phyloP scores from a whole-genome alignment of 176 grass and related monocot genomes.

The Oryza meyeriana region DNA sequence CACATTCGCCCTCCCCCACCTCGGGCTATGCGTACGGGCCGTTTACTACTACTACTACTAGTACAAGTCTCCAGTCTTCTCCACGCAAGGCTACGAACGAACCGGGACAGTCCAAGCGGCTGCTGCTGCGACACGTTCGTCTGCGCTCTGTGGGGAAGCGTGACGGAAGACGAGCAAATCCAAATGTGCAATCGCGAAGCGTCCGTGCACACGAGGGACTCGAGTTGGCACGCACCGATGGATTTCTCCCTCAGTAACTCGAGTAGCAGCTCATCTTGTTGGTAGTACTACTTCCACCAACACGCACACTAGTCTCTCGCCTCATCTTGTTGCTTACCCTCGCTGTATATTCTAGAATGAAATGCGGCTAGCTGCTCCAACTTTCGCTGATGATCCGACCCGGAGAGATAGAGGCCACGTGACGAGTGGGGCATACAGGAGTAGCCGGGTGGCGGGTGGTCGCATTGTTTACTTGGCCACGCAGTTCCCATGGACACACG shows the following conservation, averaged over 20 bases:
- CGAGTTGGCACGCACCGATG: neutral
- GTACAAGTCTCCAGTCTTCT: too few species aligned
- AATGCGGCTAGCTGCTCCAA: neutral
- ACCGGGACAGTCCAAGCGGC: too few species aligned
- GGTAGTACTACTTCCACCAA: too few species aligned
- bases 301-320: neutral
- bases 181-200: neutral
- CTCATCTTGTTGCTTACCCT: too few species aligned
- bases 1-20: too few species aligned
- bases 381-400: neutral
- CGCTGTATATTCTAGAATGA: neutral
- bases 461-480: neutral
- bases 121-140: neutral
- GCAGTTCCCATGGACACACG: neutral
- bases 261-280: too few species aligned
- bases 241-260: neutral
- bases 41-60: too few species aligned
- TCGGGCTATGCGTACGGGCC: too few species aligned
- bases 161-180: neutral
- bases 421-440: neutral
- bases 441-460: neutral
- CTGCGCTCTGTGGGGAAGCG: neutral
- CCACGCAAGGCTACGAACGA: too few species aligned
- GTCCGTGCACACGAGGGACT: neutral
- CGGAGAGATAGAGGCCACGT: neutral